A percentile compares a stretch with the other conserved stretches of the same genome.
phyloP scores from a whole-genome alignment of 495 filamentous ascomycete species.

The Hypoxylon fuscum region DNA sequence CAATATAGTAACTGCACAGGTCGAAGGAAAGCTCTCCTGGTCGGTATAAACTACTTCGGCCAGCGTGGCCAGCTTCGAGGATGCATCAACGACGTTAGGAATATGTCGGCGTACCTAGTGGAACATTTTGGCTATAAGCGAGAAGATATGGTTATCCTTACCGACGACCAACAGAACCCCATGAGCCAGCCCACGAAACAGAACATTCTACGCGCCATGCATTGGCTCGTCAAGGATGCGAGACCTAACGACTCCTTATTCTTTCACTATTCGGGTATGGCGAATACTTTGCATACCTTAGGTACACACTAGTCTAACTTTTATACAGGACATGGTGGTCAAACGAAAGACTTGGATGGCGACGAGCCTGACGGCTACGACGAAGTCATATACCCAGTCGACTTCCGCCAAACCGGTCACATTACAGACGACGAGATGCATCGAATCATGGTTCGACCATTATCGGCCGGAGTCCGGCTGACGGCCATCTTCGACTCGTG shows the following conservation, averaged over 20 bases:
- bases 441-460: conserved; percentile 88
- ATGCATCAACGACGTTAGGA: conserved; percentile 98
- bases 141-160: conserved; percentile 98
- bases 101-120: conserved; percentile 93
- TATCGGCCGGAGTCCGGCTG: conserved; percentile 84
- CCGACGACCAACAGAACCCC: conserved; percentile 95
- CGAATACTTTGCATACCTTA: too few relatives aligned
- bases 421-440: conserved; percentile 99
- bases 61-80: conserved; percentile 91
- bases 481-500: conserved; percentile 99
- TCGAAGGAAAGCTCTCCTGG: conserved; percentile 88
- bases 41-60: conserved; percentile 98
- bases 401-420: conserved; percentile 88
- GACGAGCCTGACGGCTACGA: conserved; percentile 97
- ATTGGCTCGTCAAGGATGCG: conserved; percentile 97
- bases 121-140: conserved; percentile 91
- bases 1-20: conserved; percentile 94
- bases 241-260: conserved; percentile 94
- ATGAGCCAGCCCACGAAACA: conserved; percentile 97
- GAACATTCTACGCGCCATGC: conserved; percentile 97
- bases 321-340: conserved; percentile 86
- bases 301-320: too few relatives aligned
- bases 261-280: conserved; percentile 95
- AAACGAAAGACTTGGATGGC: conserved; percentile 94
- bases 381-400: conserved; percentile 97